Evolutionary conservation across 257 asterid species (phyloP).

Genomic region (Rubia yunnanensis): DNA sequence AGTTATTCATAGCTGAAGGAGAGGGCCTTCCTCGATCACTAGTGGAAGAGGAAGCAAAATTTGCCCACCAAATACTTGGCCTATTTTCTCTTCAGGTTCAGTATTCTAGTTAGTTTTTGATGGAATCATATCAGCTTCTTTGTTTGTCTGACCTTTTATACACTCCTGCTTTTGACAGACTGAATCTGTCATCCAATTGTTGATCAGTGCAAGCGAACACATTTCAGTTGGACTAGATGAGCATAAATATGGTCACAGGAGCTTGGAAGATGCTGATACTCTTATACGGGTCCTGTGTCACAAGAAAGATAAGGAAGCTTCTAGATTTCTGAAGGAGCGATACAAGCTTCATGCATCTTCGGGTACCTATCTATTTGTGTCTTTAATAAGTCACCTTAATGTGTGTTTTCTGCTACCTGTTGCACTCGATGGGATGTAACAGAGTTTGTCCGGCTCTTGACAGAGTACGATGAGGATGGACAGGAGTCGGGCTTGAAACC

Average conservation of each 20-base stretch:
- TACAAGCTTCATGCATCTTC: slow-evolving; percentile 86
- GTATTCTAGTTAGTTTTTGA: slow-evolving; percentile 3
- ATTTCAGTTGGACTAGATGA: slow-evolving; percentile 43
- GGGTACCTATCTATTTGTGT: slow-evolving; percentile 30
- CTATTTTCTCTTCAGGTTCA: slow-evolving; percentile 73
- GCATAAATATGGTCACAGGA: slow-evolving; percentile 35
- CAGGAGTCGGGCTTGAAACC: slow-evolving; percentile 47
- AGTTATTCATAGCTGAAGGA: slow-evolving; percentile 92
- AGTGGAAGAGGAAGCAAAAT: slow-evolving; percentile 76
- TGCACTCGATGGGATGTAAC: background rate
- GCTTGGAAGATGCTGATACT: slow-evolving; percentile 72
- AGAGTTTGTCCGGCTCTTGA: background rate
- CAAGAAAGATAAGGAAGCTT: slow-evolving; percentile 84
- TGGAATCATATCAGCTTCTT: slow-evolving; percentile 5
- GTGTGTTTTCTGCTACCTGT: background rate
- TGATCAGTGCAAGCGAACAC: slow-evolving; percentile 71
- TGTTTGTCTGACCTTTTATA: slow-evolving; percentile 14
- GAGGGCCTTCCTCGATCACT: slow-evolving; percentile 94
- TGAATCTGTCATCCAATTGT: slow-evolving; percentile 64
- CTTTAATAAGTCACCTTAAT: background rate
- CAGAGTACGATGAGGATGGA: slow-evolving; percentile 63
- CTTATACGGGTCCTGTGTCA: slow-evolving; percentile 84
- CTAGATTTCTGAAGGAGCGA: slow-evolving; percentile 68
- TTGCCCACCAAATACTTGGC: slow-evolving; percentile 56
- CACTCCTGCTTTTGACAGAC: slow-evolving; percentile 39